Evolutionary conservation across 768 basidiomycete species (phyloP).

Genomic region (Cubamyces lactineus): DNA sequence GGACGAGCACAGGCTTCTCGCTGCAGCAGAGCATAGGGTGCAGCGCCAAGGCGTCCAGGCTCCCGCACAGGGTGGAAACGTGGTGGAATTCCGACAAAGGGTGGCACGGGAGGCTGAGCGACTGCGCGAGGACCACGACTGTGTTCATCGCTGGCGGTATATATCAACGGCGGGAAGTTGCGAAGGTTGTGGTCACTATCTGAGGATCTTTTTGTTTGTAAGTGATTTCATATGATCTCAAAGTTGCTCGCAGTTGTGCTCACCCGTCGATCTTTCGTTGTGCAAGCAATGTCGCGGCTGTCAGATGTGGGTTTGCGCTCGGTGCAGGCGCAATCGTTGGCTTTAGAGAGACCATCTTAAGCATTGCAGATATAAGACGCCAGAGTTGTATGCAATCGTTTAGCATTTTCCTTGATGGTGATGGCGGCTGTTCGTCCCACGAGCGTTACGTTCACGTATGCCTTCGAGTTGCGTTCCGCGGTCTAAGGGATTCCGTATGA

Average conservation of each 20-base stretch:
- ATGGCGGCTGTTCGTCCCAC: too few relatives aligned
- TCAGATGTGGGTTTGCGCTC: constrained; percentile 40
- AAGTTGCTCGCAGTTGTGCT: background rate
- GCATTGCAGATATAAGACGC: too few relatives aligned
- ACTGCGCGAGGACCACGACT: constrained; percentile 59
- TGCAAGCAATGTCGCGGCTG: constrained; percentile 39
- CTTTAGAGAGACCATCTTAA: constrained; percentile 1
- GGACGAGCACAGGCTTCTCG: constrained; percentile 55
- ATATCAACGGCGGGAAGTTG: constrained; percentile 48
- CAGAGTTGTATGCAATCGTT: too few relatives aligned
- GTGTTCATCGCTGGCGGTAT: constrained; percentile 50
- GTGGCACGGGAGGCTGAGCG: constrained; percentile 40
- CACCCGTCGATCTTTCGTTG: background rate
- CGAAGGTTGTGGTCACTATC: constrained; percentile 45
- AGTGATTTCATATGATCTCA: constrained; percentile 26
- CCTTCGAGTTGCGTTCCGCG: too few relatives aligned
- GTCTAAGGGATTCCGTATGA: too few relatives aligned
- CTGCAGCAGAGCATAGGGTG: constrained; percentile 50
- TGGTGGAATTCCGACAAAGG: constrained; percentile 12
- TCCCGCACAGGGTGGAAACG: constrained; percentile 1
- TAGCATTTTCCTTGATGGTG: too few relatives aligned
- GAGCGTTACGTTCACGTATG: too few relatives aligned
- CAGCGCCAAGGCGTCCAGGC: constrained; percentile 33
- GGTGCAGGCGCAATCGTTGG: constrained; percentile 43
- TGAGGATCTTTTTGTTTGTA: constrained; percentile 55